Base-by-base conservation (phyloP, 1,139 yeast genomes). In the Taphrina flavorubra region DNA sequence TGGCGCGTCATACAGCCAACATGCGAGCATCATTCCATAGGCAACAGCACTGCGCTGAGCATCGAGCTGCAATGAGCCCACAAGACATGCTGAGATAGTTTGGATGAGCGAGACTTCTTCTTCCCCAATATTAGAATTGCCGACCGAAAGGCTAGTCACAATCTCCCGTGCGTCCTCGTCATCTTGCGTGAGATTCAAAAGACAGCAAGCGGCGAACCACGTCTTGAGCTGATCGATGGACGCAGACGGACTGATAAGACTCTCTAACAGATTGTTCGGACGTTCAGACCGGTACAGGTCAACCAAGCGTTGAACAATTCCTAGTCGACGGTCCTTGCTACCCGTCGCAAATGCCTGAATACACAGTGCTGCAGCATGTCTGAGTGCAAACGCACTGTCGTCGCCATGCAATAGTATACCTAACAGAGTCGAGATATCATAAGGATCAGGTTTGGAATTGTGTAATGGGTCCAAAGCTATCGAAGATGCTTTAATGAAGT, bases 161-260 rank as follows among this genome's bases (percentile, higher is more conserved):
- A 83, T 73, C 14, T 82, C 84, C 71, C 84, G 83, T 40, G 84
- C 82, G 39, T 82, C 86, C 8, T 76, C 76, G 10, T 79, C 75
- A 36, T 86, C 90, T 69, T 85, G 85, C 72, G 92, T 84, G 4
- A 92, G 76, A 70, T 85, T 85, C 69, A 89, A 80, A 51, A 94
- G 76, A 3, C 90, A 81, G 1, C 86, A 83, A 0, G 90, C 81
- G 0, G 97, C 87, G 79, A 94, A 92, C 96, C 97, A 95, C 0
- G 87, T 80, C 74, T 87, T 86, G 76, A 91, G 94, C 0, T 99
- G 97, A 73, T 95, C 92, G 56, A 92, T 78, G 70, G 87, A 85
- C 60, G 85, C 79, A 77, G 75, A 90, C 90, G 25, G 76, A 77
- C 14, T 74, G 71, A 7, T 73, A 74, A 63, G 70, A 68, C 34